Conservation (phyloP, 2,329 filamentous ascomycete genomes). For the Colletotrichum orbiculare region DNA sequence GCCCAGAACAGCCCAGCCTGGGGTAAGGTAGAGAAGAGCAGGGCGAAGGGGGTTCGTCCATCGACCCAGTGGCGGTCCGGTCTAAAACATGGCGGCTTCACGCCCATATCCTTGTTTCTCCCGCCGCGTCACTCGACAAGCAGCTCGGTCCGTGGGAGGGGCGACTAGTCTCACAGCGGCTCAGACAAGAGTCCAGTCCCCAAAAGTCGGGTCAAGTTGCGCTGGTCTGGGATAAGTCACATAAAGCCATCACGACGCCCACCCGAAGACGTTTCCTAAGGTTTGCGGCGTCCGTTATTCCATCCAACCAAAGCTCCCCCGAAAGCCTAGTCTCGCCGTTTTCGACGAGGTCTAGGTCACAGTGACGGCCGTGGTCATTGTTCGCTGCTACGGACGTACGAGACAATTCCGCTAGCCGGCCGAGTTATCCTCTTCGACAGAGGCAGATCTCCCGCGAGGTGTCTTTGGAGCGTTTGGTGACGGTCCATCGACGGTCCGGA, state of each 20-base stretch:
- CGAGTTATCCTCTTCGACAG: constrained; percentile 16
- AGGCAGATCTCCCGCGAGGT: constrained; percentile 11
- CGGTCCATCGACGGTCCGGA: constrained; percentile 16
- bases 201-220: constrained; percentile 14
- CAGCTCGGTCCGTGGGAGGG: constrained; percentile 24
- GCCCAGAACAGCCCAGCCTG: constrained; percentile 6
- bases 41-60: constrained; percentile 21
- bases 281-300: constrained; percentile 24
- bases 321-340: constrained; percentile 12
- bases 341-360: constrained; percentile 13
- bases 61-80: constrained; percentile 27
- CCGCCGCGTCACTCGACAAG: constrained; percentile 18
- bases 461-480: not conserved
- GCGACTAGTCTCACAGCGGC: constrained; percentile 12
- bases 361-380: constrained; percentile 23
- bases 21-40: not conserved
- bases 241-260: constrained; percentile 33
- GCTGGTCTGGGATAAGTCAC: constrained; percentile 25
- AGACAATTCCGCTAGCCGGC: constrained; percentile 4
- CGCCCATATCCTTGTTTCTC: constrained; percentile 24
- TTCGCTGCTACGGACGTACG: constrained; percentile 26
- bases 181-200: constrained; percentile 8
- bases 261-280: constrained; percentile 24
- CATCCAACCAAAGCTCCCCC: constrained; percentile 12
- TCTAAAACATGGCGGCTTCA: constrained; percentile 34